Base-by-base conservation (phyloP, 208 protist species). In the Trypanosoma brucei region DNA sequence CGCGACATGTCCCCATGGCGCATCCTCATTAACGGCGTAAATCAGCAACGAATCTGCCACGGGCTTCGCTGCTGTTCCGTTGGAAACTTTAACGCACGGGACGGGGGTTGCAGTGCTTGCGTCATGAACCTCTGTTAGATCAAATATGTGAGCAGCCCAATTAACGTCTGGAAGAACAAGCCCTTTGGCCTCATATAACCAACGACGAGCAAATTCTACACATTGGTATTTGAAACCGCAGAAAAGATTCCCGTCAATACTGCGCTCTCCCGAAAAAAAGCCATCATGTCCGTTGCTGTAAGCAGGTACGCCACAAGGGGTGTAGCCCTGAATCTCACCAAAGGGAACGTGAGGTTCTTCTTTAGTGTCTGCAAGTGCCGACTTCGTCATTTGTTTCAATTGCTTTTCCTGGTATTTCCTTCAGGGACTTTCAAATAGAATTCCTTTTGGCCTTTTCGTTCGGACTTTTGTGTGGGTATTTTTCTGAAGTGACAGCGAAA, bases 141-240 rank as follows among this genome's bases (percentile, higher is more conserved):
- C 13, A 60, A 90, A 90, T 55, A 91, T 90, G 64, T 95, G 78
- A 55, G 76, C 84, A 7, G 89, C 89, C 84, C 83, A 90, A 55
- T 86, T 79, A 11, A 95, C 78, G 13, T 95, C 84, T 3, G 83
- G 84, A 4, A 95, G 78, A 59, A 91, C 68, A 22, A 95, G 75
- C 0, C 76, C 76, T 56, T 95, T 95, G 39, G 78, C 75, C 70
- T 88, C 74, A 64, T 81, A 78, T 49, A 95, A 62, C 84, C 86
- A 92, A 42, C 89, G 89, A 14, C 89, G 89, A 8, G 86, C 89
- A 52, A 93, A 95, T 70, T 95, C 89, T 22, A 93, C 86, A 58
- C 86, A 95, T 67, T 95, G 89, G 62, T 92, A 95, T 74, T 93
- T 93, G 68, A 87, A 95, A 39, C 89, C 89, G 65, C 72, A 92